Evolutionary conservation across 1,284 basidiomycete genomes (phyloP), one percentile per base, ranked within the genome.

Genomic region (Tremellales sp.): DNA sequence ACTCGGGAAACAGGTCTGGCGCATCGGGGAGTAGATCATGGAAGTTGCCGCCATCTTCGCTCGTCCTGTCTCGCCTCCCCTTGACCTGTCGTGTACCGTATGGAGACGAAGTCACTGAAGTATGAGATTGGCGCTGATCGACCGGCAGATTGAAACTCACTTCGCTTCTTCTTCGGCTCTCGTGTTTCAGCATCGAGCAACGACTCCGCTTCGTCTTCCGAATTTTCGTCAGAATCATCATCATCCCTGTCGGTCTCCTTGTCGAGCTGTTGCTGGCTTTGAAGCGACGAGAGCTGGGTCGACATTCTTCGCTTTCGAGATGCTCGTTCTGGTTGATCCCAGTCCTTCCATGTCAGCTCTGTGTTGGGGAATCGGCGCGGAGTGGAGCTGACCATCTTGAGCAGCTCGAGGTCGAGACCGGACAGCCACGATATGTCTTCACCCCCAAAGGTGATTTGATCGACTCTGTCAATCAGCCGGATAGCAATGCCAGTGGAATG

Each of bases 361-460:
- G 4, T 17, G 1, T 1, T 46, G 2, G 23, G 17, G 15, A 21
- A 17, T 31, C 12, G 19, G 8, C 17, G 11, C 4, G 13, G 13
- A 5, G 31, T 8, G 8, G 10, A 7, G 51, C 67, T 54, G 17
- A 72, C 68, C 8, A 68, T 59, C 29, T 57, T 46, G 1, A 33
- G 47, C 33, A 64, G 64, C 7, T 54, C 57, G 12, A 56, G 40
- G 27, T 60, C 52, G 17, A 64, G 49, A 8, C 43, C 55, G 2
- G 52, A 39, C 15, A 55, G 46, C 42, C 48, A 47, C 13, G 52
- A 45, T 15, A 60, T 41, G 17, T 64, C 61, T 8, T 53, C 17
- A 2, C 53, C 57, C 2, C 54, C 48, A 26, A 66, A 65, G 2
- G 70, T 71, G 47, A 73, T 73, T 29, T 59, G 54, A 27, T 71